Base-by-base conservation (phyloP, 345 rosid genomes). In the Populus nigra region DNA sequence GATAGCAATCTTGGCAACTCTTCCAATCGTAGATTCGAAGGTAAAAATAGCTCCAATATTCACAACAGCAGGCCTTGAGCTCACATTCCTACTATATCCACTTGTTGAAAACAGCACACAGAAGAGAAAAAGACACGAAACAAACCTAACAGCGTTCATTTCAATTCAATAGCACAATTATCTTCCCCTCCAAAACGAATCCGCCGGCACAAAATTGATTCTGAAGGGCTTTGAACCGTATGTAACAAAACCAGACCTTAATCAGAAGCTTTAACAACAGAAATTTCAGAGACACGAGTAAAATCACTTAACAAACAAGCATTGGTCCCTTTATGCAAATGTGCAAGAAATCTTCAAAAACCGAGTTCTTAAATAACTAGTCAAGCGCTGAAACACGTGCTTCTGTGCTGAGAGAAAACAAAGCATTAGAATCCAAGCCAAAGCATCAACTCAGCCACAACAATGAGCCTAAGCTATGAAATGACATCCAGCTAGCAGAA, bases 1-100 rank as follows among this genome's bases (percentile, higher is more conserved):
- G 33, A 95, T 93, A 33, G 98, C 97, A 83, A 92, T 83, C 89
- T 92, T 88, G 69, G 99, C 97, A 72, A 87, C 96, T 85, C 81
- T 88, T 73, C 98, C 99, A 39, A 92, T 88, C 53, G 88, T 82
- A 66, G 99, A 90, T 70, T 90, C 72, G 43, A 85, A 79, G n/a
- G 84, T 71, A 85, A 95, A 89, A 72, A 95, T 77, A 25, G 96
- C 91, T 69, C 99, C 98, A 76, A 93, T 74, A 67, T 86, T 88
- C 43, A 91, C 91, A 83, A 83, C 86, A 79, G 85, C 78, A 70
- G 99, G 96, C 66, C 91, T 89, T 35, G 89, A 77, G n/a, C 88
- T 79, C 65, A 69, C 80, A 80, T 85, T 89, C 84, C 63, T 73
- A 75, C 88, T 67, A 47, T 47, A 71, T 71, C 87, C 93, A 50